Conservation (phyloP, 176 grass and related monocot species). For the Bolboschoenus planiculmis region DNA sequence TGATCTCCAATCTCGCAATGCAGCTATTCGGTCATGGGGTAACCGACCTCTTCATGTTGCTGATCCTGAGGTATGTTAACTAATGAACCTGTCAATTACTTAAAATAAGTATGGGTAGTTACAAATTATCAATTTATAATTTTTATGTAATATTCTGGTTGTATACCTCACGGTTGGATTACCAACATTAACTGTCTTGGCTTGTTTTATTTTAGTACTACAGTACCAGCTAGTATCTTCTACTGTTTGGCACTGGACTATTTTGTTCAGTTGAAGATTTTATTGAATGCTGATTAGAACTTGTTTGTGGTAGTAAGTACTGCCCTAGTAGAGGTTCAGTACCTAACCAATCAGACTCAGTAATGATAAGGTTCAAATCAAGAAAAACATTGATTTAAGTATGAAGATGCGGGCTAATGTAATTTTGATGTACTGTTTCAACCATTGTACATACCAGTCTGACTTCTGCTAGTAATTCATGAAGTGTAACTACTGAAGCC, state of each 20-base stretch:
- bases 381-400: not conserved
- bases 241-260: not conserved
- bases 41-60: constrained; percentile 26
- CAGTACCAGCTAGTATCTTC: not conserved
- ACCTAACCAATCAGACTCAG: not conserved
- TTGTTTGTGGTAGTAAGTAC: not conserved
- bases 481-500: not conserved
- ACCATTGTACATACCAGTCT: not conserved
- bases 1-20: constrained; percentile 25
- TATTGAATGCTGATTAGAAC: not conserved
- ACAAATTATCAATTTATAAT: not conserved
- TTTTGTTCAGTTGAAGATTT: not conserved
- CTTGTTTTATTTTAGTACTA: not conserved
- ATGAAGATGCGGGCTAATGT: not conserved
- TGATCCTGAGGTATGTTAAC: constrained; percentile 20
- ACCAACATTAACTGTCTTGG: not conserved
- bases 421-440: not conserved
- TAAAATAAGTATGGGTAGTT: not conserved
- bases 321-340: not conserved
- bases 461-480: not conserved
- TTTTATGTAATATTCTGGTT: not conserved
- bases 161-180: not conserved
- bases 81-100: not conserved
- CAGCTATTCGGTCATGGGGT: constrained; percentile 25
- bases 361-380: not conserved